Evolutionary conservation across 1,284 basidiomycete species (phyloP), one percentile per base, ranked within the genome.

Genomic region (Earliella scabrosa): DNA sequence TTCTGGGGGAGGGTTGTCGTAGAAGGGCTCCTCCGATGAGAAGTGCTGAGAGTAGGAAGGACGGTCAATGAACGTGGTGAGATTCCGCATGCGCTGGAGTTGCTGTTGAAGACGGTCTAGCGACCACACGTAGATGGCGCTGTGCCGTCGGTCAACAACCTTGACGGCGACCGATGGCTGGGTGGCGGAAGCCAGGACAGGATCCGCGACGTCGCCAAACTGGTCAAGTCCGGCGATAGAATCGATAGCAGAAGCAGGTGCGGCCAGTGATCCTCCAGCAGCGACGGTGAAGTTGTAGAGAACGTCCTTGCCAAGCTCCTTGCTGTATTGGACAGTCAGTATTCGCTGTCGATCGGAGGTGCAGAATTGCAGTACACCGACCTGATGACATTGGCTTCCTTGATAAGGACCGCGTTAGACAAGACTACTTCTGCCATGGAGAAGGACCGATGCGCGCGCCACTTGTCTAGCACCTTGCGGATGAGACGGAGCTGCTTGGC

Each of bases 321-420:
- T 89, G 73, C 93, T 96, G 68, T 55, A 50, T 11, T 24, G 10
- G 56, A 44, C 44, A 46, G 57, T 61, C 53, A 51, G 34, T 32
- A 50, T 39, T 39, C 6, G 10, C 5, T 3, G 8, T 23, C 16
- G 20, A 20, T 4, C 16, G 1, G 13, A 26, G 14, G 43, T 21
- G 14, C 43, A 45, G 39, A n/a, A n/a, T n/a, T 36, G 8, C 8
- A 41, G 26, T 48, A 54, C 13, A 39, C 52, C 24, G 34, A 92
- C 93, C 92, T 93, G 65, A 97, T 90, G 36, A 97, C 83, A 70
- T 98, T 98, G 9, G 95, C 96, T 74, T 99, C 97, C 72, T 97
- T 96, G 39, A 99, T 78, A 50, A 91, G 73, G 0, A 95, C 89
- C 4, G 97, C 96, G 68, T 88, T 89, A 6, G 89, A 88, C 43